Conservation (phyloP, 2,329 filamentous ascomycete species). For the Herpotrichia juniperi region DNA sequence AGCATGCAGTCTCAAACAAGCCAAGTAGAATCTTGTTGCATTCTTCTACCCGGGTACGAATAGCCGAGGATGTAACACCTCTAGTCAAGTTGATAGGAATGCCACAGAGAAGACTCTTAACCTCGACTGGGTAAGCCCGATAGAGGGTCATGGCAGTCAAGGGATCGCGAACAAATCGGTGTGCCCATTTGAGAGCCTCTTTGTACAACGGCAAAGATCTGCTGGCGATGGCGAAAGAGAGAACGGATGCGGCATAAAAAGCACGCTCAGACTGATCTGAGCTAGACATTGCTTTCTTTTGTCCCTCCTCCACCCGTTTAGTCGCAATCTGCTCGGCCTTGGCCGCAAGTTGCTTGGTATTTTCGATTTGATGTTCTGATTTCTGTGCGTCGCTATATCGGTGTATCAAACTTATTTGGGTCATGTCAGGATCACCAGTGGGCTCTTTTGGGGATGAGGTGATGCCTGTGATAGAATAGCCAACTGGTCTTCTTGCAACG, state of each 20-base stretch:
- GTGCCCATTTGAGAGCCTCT: constrained; percentile 42
- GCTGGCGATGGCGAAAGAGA: constrained; percentile 39
- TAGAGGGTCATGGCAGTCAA: constrained; percentile 33
- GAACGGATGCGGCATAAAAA: constrained; percentile 30
- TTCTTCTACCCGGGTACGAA: constrained; percentile 24
- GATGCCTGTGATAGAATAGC: constrained; percentile 11
- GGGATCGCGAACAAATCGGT: constrained; percentile 46
- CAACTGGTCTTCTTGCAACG: constrained; percentile 4
- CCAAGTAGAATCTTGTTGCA: constrained; percentile 35
- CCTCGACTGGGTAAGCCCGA: constrained; percentile 23
- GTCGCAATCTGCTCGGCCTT: constrained; percentile 19
- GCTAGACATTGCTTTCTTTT: constrained; percentile 24
- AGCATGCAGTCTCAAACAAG: constrained; percentile 36
- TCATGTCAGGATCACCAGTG: constrained; percentile 22
- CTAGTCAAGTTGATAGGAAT: constrained; percentile 8
- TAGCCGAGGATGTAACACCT: background rate
- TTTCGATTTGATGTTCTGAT: constrained; percentile 13
- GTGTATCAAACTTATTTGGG: constrained; percentile 18
- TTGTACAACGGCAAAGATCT: constrained; percentile 36
- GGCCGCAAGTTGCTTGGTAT: background rate
- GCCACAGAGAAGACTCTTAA: constrained; percentile 29
- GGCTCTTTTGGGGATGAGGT: background rate
- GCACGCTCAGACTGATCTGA: constrained; percentile 37
- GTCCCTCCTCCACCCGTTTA: constrained; percentile 20
- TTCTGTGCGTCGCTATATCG: constrained; percentile 12